phyloP scores from a whole-genome alignment of 2,329 filamentous ascomycete genomes.

The Aspergillus pseudonomiae region DNA sequence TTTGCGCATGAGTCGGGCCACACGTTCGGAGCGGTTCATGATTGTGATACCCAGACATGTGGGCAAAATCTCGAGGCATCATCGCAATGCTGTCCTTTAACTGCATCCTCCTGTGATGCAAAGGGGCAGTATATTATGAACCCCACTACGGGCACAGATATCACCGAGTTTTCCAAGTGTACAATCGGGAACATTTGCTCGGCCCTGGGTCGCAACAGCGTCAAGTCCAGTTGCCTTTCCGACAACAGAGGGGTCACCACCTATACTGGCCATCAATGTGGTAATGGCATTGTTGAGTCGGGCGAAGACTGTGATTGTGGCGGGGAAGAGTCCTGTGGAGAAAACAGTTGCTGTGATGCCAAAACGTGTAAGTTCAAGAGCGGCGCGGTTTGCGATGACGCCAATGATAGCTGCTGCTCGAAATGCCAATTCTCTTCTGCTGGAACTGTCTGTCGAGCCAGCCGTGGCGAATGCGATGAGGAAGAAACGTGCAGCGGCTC shows the following conservation, averaged over 20 bases:
- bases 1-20: conserved; percentile 94
- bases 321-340: conserved; percentile 69
- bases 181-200: conserved; percentile 93
- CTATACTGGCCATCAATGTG: conserved; percentile 82
- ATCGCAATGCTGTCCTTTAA: conserved; percentile 81
- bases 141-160: conserved; percentile 74
- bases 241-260: conserved; percentile 82
- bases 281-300: conserved; percentile 93
- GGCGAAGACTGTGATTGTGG: conserved; percentile 98
- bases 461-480: conserved; percentile 81
- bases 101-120: conserved; percentile 69
- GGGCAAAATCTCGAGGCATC: conserved; percentile 61
- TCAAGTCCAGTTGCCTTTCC: conserved; percentile 76
- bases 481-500: conserved; percentile 79
- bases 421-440: conserved; percentile 51
- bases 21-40: conserved; percentile 94
- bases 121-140: conserved; percentile 91
- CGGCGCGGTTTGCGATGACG: conserved; percentile 71
- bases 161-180: conserved; percentile 83
- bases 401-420: conserved; percentile 52
- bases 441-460: conserved; percentile 77
- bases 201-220: conserved; percentile 74
- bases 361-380: conserved; percentile 81
- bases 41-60: conserved; percentile 76
- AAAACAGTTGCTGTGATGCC: conserved; percentile 81